Conservation (phyloP, 352 stramenopile genomes). For the Phytophthora foliorum region DNA sequence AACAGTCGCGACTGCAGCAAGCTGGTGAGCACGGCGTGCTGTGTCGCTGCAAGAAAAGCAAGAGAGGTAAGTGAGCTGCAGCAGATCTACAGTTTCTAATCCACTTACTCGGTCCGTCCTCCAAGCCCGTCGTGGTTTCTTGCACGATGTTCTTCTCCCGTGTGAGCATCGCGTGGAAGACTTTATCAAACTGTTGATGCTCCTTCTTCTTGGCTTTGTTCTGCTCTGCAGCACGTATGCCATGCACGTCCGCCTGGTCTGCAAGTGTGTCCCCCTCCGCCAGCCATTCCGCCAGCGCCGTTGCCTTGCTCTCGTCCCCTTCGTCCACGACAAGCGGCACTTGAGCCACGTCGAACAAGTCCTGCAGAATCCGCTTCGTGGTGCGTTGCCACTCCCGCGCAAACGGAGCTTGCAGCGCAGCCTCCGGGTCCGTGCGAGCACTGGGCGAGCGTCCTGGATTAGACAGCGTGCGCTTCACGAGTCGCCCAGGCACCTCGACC, state of each 20-base stretch:
- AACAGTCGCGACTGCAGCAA: conserved; percentile 70
- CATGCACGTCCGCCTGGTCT: conserved; percentile 42
- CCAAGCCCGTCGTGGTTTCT: conserved; percentile 69
- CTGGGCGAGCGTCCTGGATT: conserved; percentile 39
- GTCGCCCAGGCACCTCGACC: conserved; percentile 56
- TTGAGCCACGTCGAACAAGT: conserved; percentile 67
- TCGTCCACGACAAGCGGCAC: conserved; percentile 49
- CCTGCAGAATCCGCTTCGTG: conserved; percentile 66
- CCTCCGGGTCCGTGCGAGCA: conserved; percentile 32
- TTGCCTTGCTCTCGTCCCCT: conserved; percentile 23
- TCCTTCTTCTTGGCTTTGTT: conserved; percentile 56
- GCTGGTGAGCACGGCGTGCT: conserved; percentile 72
- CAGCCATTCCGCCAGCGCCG: conserved; percentile 64
- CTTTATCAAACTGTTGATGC: conserved; percentile 65
- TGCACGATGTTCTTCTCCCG: conserved; percentile 86
- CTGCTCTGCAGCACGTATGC: conserved; percentile 44
- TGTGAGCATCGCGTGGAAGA: conserved; percentile 71
- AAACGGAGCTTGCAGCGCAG: conserved; percentile 58
- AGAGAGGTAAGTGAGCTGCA: conserved; percentile 4
- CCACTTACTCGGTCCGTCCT: conserved; percentile 72
- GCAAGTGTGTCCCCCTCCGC: conserved; percentile 51
- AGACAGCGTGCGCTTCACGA: conserved; percentile 67
- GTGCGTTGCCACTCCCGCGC: conserved; percentile 74
- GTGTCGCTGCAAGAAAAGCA: conserved; percentile 38
- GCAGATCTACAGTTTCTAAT: background rate